Base-by-base conservation (phyloP, 176 grass and related monocot genomes). In the Aegilops umbellulata region DNA sequence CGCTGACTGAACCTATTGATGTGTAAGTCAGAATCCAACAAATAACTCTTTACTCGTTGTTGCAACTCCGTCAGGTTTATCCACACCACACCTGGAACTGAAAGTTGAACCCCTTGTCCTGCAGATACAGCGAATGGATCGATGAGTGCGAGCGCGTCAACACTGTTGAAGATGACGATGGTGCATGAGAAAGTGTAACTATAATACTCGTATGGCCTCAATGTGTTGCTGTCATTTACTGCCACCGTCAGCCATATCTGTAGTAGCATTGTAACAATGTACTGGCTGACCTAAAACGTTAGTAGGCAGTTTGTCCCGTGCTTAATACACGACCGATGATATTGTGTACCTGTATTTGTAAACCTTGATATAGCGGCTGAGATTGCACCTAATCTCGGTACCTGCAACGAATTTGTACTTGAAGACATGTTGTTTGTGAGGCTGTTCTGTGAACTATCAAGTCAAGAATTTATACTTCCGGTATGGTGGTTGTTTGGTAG, bases 121-220 rank as follows among this genome's bases (percentile, higher is more conserved):
- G 77, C 80, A 95, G 93, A 90, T 93, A 95, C 78, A 95, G 93
- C n/a, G 90, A 93, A 77, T 93, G 93, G 93, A 90, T 95, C 19
- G 93, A 93, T 5, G 93, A 93, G 32, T 95, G 90, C 20, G 93
- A 95, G 58, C 88, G 90, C 15, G 93, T 95, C 55, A 92, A 95
- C 69, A 89, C 84, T 79, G 85, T 95, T 3, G 93, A 95, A 86
- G 93, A 86, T 24, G 93, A 95, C 0, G 90, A 91, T 61, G 89
- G 86, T 69, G 83, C 88, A 4, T 89, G 83, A 89, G 44, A 34
- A 34, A 32, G 41, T 8, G 60, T 60, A 68, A 19, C 27, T 69
- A 30, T 7, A 17, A 51, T 51, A 51, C 47, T 2, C 15, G 29
- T 51, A 51, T 17, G 47, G 2, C 9, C 31, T 61, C 81, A 61